Evolutionary conservation across 2,329 filamentous ascomycete species (phyloP).

Genomic region (Cercospora canescens): DNA sequence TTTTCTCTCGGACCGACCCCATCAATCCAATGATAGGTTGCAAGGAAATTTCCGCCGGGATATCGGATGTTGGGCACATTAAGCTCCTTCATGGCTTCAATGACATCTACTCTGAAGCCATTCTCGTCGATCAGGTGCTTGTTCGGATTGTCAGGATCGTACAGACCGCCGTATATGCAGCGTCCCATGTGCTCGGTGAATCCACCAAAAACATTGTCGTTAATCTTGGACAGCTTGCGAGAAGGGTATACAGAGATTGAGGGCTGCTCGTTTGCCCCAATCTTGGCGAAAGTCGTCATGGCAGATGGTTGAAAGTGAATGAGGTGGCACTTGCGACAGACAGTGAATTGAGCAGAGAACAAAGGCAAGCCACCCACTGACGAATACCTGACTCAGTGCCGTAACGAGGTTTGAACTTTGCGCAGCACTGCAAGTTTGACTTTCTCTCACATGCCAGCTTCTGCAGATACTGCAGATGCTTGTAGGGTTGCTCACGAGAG

Average conservation of each 20-base stretch:
- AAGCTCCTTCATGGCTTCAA: constrained; percentile 71
- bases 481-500: neutral
- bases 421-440: neutral
- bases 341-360: neutral
- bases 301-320: neutral
- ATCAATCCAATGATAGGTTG: constrained; percentile 84
- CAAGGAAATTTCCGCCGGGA: constrained; percentile 80
- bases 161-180: constrained; percentile 85
- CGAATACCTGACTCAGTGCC: neutral
- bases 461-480: neutral
- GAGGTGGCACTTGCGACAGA: neutral
- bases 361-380: neutral
- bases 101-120: constrained; percentile 77
- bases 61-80: constrained; percentile 77
- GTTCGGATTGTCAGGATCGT: constrained; percentile 67
- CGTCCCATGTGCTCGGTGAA: constrained; percentile 92
- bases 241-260: constrained; percentile 65
- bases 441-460: neutral
- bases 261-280: constrained; percentile 60
- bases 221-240: constrained; percentile 70
- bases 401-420: neutral
- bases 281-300: constrained; percentile 72
- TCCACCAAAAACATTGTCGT: constrained; percentile 79
- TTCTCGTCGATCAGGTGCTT: constrained; percentile 66
- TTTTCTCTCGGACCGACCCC: constrained; percentile 73